A percentile compares a stretch with the other conserved stretches of the same genome.
Evolutionary conservation across 1,139 yeast genomes (phyloP).

Genomic region (Lodderomyces jiufengensis): DNA sequence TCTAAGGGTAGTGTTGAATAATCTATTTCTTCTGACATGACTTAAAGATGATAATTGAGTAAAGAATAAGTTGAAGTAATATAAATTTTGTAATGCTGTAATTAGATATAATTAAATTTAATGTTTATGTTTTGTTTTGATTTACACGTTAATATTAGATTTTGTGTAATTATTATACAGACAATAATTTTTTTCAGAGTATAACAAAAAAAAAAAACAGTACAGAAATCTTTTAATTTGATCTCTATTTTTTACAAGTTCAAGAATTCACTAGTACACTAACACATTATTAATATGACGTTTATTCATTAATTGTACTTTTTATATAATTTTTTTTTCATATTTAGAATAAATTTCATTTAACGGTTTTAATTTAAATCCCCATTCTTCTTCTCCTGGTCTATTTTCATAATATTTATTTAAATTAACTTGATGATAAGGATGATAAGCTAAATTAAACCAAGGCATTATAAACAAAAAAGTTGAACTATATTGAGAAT

Average conservation of each 20-base stretch:
- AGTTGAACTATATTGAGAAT: slow-evolving; percentile 71
- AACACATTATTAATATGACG: too few relatives aligned
- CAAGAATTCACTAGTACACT: too few relatives aligned
- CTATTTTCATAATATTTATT: slow-evolving; percentile 67
- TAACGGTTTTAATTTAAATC: slow-evolving; percentile 41
- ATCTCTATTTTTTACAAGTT: too few relatives aligned
- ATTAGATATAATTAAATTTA: too few relatives aligned
- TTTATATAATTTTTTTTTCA: slow-evolving; percentile 17
- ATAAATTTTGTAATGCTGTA: background rate
- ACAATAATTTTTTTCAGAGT: too few relatives aligned
- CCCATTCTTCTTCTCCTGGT: slow-evolving; percentile 51
- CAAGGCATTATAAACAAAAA: slow-evolving; percentile 67
- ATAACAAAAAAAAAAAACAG: too few relatives aligned
- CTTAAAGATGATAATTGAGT: slow-evolving; percentile 8
- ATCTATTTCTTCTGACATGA: slow-evolving; percentile 53
- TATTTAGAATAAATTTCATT: slow-evolving; percentile 47
- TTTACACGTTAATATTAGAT: slow-evolving; percentile 3
- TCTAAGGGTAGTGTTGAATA: slow-evolving; percentile 60
- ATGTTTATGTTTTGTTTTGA: slow-evolving; percentile 3
- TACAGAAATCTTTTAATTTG: too few relatives aligned
- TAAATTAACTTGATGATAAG: slow-evolving; percentile 77
- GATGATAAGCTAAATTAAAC: slow-evolving; percentile 81
- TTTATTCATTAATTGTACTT: background rate
- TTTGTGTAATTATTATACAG: background rate
- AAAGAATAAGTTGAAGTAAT: too few relatives aligned